phyloP scores from a whole-genome alignment of 139 green algal species.

The Chlorella vulgaris region DNA sequence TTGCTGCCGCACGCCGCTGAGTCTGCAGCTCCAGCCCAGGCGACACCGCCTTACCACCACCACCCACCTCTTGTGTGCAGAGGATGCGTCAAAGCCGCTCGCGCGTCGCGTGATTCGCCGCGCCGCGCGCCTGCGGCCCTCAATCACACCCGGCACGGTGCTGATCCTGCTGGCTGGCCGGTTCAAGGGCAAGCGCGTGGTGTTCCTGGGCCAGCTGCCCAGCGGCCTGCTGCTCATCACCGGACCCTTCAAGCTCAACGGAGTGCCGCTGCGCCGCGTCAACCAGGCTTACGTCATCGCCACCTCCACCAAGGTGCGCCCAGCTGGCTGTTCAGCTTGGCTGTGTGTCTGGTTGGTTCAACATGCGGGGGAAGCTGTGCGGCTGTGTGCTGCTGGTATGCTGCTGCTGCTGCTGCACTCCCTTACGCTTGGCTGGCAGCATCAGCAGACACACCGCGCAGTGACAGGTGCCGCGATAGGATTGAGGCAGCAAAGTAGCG shows the following conservation, averaged over 20 bases:
- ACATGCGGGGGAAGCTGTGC: background rate
- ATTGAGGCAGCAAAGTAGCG: no score
- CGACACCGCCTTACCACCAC: background rate
- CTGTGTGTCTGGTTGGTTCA: background rate
- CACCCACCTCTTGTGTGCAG: constrained; percentile 25
- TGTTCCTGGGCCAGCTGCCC: constrained; percentile 96
- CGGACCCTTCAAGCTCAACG: constrained; percentile 97
- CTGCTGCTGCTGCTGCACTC: no score
- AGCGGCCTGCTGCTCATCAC: constrained; percentile 96
- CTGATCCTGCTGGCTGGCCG: constrained; percentile 96
- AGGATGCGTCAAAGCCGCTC: constrained; percentile 88
- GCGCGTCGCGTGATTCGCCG: constrained; percentile 65
- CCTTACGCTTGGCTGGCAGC: background rate
- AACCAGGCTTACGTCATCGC: constrained; percentile 98
- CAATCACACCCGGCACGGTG: constrained; percentile 96
- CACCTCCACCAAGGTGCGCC: constrained; percentile 93
- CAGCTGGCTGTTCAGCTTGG: no score
- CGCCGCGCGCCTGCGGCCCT: constrained; percentile 88
- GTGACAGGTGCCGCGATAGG: no score
- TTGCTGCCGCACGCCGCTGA: no score
- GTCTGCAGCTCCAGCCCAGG: background rate
- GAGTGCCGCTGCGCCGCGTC: constrained; percentile 93
- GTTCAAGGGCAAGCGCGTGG: constrained; percentile 97
- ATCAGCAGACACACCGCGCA: no score
- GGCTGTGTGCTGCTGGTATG: background rate